Evolutionary conservation across 805 yeast genomes (phyloP).

Genomic region (Blastobotrys attinorum): DNA sequence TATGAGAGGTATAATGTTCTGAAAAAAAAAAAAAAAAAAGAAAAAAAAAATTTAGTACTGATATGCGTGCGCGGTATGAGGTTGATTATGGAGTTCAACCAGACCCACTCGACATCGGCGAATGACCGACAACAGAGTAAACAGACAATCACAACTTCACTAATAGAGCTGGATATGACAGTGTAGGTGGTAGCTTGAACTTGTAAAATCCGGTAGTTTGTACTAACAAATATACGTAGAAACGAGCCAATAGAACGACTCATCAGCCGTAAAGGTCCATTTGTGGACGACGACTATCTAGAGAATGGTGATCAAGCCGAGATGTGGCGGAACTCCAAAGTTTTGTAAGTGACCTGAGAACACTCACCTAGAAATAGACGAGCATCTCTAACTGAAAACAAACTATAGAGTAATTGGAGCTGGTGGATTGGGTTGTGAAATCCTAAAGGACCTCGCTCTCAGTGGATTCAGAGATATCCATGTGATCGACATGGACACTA

Average conservation of each 20-base stretch:
- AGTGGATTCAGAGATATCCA: constrained; percentile 60
- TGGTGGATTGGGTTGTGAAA: constrained; percentile 81
- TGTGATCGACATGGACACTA: constrained; percentile 77
- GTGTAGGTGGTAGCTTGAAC: too few relatives aligned
- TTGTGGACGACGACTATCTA: constrained; percentile 10
- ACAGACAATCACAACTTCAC: too few relatives aligned
- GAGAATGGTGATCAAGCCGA: constrained; percentile 1
- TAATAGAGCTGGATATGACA: too few relatives aligned
- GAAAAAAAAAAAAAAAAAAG: too few relatives aligned
- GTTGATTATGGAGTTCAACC: too few relatives aligned
- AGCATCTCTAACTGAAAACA: background rate
- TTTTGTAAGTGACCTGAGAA: background rate
- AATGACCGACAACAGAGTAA: too few relatives aligned
- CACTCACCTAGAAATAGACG: too few relatives aligned
- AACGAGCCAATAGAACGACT: background rate
- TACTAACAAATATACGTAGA: background rate
- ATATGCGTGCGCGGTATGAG: too few relatives aligned
- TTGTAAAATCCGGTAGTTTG: background rate
- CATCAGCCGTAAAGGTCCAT: constrained; percentile 6
- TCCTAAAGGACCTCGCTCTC: constrained; percentile 60
- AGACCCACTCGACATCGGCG: too few relatives aligned
- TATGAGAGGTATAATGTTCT: too few relatives aligned
- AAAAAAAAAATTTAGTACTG: too few relatives aligned
- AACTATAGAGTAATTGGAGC: constrained; percentile 47
- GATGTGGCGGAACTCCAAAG: constrained; percentile 1